Evolutionary conservation across 2,329 filamentous ascomycete genomes (phyloP).

Genomic region (Alternaria atra): DNA sequence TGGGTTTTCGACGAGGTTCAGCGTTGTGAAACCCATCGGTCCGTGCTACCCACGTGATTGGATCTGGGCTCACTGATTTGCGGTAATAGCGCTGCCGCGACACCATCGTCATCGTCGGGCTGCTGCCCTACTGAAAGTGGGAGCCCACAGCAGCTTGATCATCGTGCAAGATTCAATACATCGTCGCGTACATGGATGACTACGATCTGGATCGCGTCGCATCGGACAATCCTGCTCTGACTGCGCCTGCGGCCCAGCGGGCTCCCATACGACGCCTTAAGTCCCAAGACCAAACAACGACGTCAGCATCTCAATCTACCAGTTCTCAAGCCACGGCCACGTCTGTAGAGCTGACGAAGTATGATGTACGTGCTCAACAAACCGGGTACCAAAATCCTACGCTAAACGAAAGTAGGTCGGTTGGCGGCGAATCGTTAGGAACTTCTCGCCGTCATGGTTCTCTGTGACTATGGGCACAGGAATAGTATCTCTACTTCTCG

Average conservation of each 20-base stretch:
- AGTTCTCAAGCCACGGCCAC: slow-evolving; percentile 2
- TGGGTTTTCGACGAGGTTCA: slow-evolving; percentile 6
- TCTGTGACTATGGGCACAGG: slow-evolving; percentile 69
- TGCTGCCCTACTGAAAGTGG: not conserved
- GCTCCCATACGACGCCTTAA: slow-evolving; percentile 23
- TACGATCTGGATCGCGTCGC: slow-evolving; percentile 37
- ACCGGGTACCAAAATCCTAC: not conserved
- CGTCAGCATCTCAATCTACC: slow-evolving; percentile 8
- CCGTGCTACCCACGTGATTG: slow-evolving; percentile 19
- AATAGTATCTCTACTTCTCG: slow-evolving; percentile 70
- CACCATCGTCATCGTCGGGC: not conserved
- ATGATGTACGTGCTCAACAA: slow-evolving; percentile 30
- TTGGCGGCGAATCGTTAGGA: slow-evolving; percentile 49
- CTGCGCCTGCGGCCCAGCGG: slow-evolving; percentile 30
- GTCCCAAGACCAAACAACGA: slow-evolving; percentile 18
- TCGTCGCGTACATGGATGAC: slow-evolving; percentile 36
- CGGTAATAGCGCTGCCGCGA: slow-evolving; percentile 12
- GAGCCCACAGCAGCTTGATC: not conserved
- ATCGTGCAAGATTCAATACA: not conserved
- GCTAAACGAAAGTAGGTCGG: slow-evolving; percentile 30
- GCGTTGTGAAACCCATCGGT: slow-evolving; percentile 18
- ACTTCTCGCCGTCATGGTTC: slow-evolving; percentile 52
- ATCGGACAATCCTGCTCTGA: slow-evolving; percentile 41
- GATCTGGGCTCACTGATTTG: slow-evolving; percentile 5
- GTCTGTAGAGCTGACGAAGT: slow-evolving; percentile 30